Evolutionary conservation across 169 alveolate species (phyloP).

Genomic region (Plasmodium ovale): DNA sequence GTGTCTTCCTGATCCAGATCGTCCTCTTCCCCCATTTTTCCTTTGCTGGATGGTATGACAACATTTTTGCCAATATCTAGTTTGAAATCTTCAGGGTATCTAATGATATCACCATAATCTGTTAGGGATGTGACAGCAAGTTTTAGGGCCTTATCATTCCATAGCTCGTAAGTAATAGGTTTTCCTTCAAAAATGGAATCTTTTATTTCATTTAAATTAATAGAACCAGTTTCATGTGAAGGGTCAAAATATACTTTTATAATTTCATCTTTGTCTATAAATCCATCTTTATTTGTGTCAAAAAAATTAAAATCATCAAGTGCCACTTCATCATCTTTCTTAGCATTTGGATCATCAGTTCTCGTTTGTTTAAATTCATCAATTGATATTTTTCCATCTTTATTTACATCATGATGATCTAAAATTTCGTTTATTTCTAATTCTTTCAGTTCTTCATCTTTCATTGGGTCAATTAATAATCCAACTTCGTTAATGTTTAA

Average conservation of each 20-base stretch:
- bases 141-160: conserved; percentile 83
- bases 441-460: conserved; percentile 80
- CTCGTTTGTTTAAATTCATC: conserved; percentile 80
- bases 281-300: conserved; percentile 84
- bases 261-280: conserved; percentile 80
- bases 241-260: conserved; percentile 81
- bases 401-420: conserved; percentile 83
- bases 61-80: conserved; percentile 78
- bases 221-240: conserved; percentile 73
- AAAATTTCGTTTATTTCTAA: conserved; percentile 82
- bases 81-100: conserved; percentile 83
- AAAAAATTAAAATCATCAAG: conserved; percentile 82
- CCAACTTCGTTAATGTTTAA: conserved; percentile 79
- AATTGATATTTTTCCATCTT: conserved; percentile 84
- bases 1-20: conserved; percentile 23
- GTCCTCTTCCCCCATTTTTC: conserved; percentile 4
- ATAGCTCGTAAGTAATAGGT: conserved; percentile 75
- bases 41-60: conserved; percentile 21
- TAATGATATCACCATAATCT: conserved; percentile 83
- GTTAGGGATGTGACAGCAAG: conserved; percentile 82
- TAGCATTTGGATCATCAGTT: conserved; percentile 44
- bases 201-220: conserved; percentile 78
- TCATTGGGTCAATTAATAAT: conserved; percentile 81
- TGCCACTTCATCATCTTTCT: conserved; percentile 63
- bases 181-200: conserved; percentile 77